Conservation (phyloP, 164 flowering plant species). For the Vitis riparia region DNA sequence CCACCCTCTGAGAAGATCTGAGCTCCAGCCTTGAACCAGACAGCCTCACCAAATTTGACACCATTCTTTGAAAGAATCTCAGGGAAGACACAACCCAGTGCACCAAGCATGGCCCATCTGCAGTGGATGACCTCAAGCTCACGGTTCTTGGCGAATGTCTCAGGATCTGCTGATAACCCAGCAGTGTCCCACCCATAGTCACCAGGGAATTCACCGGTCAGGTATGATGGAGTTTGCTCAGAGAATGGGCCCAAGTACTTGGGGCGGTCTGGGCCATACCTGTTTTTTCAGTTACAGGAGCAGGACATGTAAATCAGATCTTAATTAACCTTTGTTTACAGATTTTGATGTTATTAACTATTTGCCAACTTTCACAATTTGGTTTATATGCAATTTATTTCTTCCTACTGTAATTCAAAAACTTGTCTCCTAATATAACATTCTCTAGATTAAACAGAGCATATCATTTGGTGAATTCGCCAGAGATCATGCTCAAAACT, state of each 20-base stretch:
- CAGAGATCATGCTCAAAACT: no score
- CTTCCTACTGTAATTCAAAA: background rate
- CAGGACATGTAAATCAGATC: background rate
- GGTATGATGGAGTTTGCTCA: slow-evolving; percentile 70
- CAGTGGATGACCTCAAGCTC: slow-evolving; percentile 73
- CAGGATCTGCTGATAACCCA: slow-evolving; percentile 68
- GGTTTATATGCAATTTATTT: background rate
- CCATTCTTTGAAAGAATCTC: slow-evolving; percentile 63
- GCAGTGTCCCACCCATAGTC: slow-evolving; percentile 80
- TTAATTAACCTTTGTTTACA: background rate
- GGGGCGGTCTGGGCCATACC: slow-evolving; percentile 74
- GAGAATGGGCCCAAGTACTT: slow-evolving; percentile 76
- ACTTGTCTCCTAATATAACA: no score
- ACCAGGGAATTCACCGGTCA: slow-evolving; percentile 72
- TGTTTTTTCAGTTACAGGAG: slow-evolving; percentile 14
- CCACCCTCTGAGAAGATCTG: slow-evolving; percentile 76
- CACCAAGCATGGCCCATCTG: slow-evolving; percentile 78
- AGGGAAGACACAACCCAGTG: slow-evolving; percentile 70
- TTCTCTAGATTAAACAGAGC: no score
- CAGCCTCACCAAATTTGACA: slow-evolving; percentile 66
- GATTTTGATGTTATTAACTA: no score
- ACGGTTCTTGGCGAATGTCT: slow-evolving; percentile 75
- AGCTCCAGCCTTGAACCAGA: slow-evolving; percentile 74
- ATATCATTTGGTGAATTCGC: no score
- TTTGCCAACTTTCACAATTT: background rate